These are phyloP conservation scores for Mycena rosella DNA, from an alignment of 768 basidiomycete genomes.

Conservation along the genomic window DNA sequence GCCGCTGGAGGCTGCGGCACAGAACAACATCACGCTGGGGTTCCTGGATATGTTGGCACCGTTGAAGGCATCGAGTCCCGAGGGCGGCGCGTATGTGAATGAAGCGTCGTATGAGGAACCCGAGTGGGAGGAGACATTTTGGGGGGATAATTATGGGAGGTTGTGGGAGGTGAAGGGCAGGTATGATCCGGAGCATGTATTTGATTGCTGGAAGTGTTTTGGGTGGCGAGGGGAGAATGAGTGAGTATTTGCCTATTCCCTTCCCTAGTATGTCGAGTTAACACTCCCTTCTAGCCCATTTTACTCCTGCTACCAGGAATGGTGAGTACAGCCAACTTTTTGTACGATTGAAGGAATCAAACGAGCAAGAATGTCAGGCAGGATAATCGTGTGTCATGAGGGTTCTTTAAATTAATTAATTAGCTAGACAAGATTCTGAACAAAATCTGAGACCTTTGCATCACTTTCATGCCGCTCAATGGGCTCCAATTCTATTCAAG, in stretches of 20 bases:
- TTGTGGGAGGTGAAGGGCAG: conserved; percentile 29
- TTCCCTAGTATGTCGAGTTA: conserved; percentile 22
- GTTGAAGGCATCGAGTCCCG: conserved; percentile 24
- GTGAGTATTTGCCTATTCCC: conserved; percentile 24
- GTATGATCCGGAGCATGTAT: conserved; percentile 32
- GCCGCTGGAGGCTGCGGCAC: conserved; percentile 27
- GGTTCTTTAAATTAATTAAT: conserved; percentile 27
- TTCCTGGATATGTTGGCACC: conserved; percentile 25
- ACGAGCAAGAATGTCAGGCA: conserved; percentile 24
- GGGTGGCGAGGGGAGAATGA: conserved; percentile 28
- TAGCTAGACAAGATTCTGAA: conserved; percentile 24
- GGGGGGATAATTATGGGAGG: conserved; percentile 27
- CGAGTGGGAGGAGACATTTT: conserved; percentile 34
- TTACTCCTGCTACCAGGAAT: conserved; percentile 28
- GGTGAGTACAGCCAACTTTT: conserved; percentile 17
- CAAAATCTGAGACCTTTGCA: conserved; percentile 20
- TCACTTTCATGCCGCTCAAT: conserved; percentile 11
- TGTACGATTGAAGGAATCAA: conserved; percentile 22
- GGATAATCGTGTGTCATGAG: conserved; percentile 22
- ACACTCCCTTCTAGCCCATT: conserved; percentile 28
- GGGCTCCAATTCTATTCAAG: conserved; percentile 14
- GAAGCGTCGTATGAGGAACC: conserved; percentile 27
- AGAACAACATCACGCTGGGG: conserved; percentile 25
- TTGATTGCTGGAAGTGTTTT: conserved; percentile 30
- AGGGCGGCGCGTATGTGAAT: conserved; percentile 26